A percentile compares a stretch with the other conserved stretches of the same genome.
Conservation (phyloP, 2,329 filamentous ascomycete species). For the Aspergillaceae sp. region DNA sequence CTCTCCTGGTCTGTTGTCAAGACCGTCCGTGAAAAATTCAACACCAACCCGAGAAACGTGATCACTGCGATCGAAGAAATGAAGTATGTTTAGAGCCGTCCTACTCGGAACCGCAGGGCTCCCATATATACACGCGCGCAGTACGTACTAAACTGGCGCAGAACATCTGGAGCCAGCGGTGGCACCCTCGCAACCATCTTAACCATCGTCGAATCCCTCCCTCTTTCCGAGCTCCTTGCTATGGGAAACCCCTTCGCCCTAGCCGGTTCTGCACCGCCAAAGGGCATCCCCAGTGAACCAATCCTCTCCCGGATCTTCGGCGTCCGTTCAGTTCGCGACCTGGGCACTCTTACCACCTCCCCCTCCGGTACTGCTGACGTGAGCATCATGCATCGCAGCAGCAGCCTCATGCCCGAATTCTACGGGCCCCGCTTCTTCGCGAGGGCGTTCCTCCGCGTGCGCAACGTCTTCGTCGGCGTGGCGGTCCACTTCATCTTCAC, state of each 20-base stretch:
- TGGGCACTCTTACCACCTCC: conserved; percentile 51
- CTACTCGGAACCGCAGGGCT: conserved; percentile 2
- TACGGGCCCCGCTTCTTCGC: conserved; percentile 54
- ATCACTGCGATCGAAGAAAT: conserved; percentile 46
- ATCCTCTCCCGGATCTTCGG: conserved; percentile 37
- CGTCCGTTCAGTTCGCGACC: conserved; percentile 45
- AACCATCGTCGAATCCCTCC: conserved; percentile 42
- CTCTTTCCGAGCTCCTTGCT: conserved; percentile 38
- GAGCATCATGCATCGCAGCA: conserved; percentile 52
- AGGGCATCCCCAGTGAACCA: conserved; percentile 23
- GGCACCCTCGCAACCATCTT: conserved; percentile 61
- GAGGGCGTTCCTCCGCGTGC: conserved; percentile 47
- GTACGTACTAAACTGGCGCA: conserved; percentile 3
- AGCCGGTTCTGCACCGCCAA: conserved; percentile 34
- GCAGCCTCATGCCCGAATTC: conserved; percentile 48
- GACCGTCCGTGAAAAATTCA: conserved; percentile 44
- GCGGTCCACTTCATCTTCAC: conserved; percentile 43
- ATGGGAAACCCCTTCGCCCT: conserved; percentile 45
- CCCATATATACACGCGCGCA: too few relatives aligned
- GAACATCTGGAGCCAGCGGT: conserved; percentile 42
- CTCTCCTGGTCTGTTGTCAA: conserved; percentile 46
- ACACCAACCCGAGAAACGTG: conserved; percentile 43
- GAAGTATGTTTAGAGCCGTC: conserved; percentile 29
- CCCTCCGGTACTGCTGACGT: conserved; percentile 46
- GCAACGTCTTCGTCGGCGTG: conserved; percentile 41